A percentile compares a stretch with the other conserved stretches of the same genome.
Evolutionary conservation across 164 flowering plant species (phyloP).

Genomic region (Umbellularia californica): DNA sequence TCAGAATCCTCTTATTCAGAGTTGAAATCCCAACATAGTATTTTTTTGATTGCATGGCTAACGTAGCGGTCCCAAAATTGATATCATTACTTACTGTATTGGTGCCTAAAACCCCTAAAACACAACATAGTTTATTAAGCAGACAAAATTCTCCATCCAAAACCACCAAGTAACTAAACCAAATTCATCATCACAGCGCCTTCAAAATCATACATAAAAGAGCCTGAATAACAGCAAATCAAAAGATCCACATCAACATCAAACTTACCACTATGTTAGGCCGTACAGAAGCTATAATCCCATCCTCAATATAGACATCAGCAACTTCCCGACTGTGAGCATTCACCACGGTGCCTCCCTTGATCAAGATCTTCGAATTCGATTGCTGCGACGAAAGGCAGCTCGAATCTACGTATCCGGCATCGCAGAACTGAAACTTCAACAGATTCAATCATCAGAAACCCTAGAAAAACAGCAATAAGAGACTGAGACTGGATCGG

Average conservation of each 20-base stretch:
- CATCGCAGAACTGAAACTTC: constrained; percentile 53
- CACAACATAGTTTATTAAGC: neutral
- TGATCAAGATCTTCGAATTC: constrained; percentile 69
- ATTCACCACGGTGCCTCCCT: constrained; percentile 94
- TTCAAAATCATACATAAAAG: neutral
- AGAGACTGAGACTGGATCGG: too few species aligned
- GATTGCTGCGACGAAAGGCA: constrained; percentile 35
- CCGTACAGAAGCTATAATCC: constrained; percentile 63
- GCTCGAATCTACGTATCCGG: constrained; percentile 35
- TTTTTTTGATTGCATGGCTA: too few species aligned
- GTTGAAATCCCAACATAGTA: too few species aligned
- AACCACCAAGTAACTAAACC: neutral
- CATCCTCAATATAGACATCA: constrained; percentile 95
- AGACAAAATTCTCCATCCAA: neutral
- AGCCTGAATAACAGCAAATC: neutral
- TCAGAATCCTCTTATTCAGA: too few species aligned
- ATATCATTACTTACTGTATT: neutral
- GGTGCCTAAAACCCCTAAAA: neutral
- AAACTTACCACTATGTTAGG: constrained; percentile 60
- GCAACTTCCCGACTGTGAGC: constrained; percentile 82
- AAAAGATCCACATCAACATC: neutral
- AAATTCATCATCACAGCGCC: too few species aligned
- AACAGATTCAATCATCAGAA: neutral
- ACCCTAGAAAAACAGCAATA: neutral
- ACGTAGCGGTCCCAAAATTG: too few species aligned